These are phyloP conservation scores for Cystobasidium onofrii DNA, from an alignment of 768 basidiomycete species.

Conservation along the genomic window DNA sequence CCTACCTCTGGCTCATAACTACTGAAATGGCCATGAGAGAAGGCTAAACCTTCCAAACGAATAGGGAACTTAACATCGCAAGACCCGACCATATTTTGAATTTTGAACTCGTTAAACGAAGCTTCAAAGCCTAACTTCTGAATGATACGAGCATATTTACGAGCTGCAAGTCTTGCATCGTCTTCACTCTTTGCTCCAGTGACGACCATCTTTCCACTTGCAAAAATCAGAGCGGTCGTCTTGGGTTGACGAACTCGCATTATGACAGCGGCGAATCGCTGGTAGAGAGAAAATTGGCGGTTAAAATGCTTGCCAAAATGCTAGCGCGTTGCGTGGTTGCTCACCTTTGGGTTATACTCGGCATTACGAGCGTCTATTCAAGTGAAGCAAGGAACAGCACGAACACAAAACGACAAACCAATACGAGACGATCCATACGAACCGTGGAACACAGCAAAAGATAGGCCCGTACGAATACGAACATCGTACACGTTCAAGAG, in stretches of 20 bases:
- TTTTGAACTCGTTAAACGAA: constrained; percentile 99
- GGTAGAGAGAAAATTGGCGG: constrained; percentile 32
- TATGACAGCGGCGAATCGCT: constrained; percentile 99
- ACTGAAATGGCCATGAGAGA: constrained; percentile 95
- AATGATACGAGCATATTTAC: constrained; percentile 98
- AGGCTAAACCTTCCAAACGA: constrained; percentile 90
- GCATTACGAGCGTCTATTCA: constrained; percentile 77
- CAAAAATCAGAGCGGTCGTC: constrained; percentile 98
- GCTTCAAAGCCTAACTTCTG: constrained; percentile 99
- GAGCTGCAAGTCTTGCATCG: constrained; percentile 88
- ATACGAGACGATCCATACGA: neutral
- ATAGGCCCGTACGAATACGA: neutral
- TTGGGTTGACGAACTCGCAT: constrained; percentile 99
- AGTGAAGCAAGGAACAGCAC: neutral
- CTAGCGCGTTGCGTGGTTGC: constrained; percentile 47
- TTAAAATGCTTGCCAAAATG: neutral
- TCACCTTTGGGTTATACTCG: constrained; percentile 99
- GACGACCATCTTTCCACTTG: constrained; percentile 99
- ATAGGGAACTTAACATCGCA: constrained; percentile 99
- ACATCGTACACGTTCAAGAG: neutral
- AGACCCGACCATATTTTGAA: constrained; percentile 96
- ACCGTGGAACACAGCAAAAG: neutral
- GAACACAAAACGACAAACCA: neutral
- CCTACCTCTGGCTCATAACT: constrained; percentile 91
- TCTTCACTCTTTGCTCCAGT: constrained; percentile 99